phyloP scores from a whole-genome alignment of 208 protist genomes.

The Acanthamoeba culbertsoni region DNA sequence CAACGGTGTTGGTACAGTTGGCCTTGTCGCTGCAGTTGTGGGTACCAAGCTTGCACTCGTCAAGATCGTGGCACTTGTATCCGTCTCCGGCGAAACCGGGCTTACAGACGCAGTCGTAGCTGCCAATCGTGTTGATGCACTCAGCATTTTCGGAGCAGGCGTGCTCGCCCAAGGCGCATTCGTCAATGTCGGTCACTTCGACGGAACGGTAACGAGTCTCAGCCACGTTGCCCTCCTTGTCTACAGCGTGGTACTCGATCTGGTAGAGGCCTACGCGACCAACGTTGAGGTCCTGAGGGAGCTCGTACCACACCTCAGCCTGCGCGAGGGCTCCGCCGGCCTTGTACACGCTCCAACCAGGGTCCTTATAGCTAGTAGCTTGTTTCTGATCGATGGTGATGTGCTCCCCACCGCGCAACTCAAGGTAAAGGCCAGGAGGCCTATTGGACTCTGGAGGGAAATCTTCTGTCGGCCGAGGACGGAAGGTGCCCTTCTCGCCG shows the following conservation, averaged over 20 bases:
- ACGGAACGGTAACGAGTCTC: not conserved
- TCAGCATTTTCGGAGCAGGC: constrained; percentile 54
- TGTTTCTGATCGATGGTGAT: constrained; percentile 29
- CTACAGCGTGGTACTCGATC: constrained; percentile 25
- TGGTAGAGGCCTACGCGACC: constrained; percentile 2
- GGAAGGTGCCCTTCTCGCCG: not conserved
- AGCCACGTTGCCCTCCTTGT: not conserved
- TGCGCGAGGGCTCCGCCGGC: not conserved
- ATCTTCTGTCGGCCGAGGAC: not conserved
- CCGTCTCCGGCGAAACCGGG: constrained; percentile 13
- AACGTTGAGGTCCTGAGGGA: constrained; percentile 27
- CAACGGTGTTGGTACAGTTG: constrained; percentile 57
- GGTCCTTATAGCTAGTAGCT: constrained; percentile 38
- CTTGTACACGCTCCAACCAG: constrained; percentile 20
- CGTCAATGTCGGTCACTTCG: constrained; percentile 53
- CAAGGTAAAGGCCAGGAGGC: not conserved
- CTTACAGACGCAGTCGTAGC: constrained; percentile 46
- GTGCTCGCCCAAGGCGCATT: constrained; percentile 16
- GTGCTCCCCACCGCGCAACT: not conserved
- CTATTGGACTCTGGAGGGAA: not conserved
- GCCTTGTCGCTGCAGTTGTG: constrained; percentile 52
- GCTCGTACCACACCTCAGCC: constrained; percentile 50
- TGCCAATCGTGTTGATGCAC: constrained; percentile 34
- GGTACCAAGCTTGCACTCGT: constrained; percentile 54
- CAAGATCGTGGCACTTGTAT: constrained; percentile 58